phyloP scores from a whole-genome alignment of 352 stramenopile species.

The Phytophthora pisi region DNA sequence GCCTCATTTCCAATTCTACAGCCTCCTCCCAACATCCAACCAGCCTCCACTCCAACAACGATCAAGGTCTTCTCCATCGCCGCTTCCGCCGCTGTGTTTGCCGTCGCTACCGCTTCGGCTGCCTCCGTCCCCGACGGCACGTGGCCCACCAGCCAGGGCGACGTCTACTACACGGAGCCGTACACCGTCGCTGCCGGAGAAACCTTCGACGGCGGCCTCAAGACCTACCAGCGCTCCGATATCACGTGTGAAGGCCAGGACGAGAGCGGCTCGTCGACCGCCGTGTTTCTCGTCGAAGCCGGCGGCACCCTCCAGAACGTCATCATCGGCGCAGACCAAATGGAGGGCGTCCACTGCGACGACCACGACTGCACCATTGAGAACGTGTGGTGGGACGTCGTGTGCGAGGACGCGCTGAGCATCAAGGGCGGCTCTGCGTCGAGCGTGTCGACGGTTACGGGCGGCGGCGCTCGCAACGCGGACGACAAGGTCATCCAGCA shows the following conservation, averaged over 20 bases:
- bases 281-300: constrained; percentile 49
- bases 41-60: constrained; percentile 2
- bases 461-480: constrained; percentile 44
- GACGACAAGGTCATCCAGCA: constrained; percentile 64
- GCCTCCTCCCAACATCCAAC: too few relatives aligned
- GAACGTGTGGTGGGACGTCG: constrained; percentile 62
- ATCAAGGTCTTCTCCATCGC: constrained; percentile 21
- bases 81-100: neutral
- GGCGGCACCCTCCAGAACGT: constrained; percentile 55
- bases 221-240: constrained; percentile 63
- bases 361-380: constrained; percentile 49
- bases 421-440: constrained; percentile 46
- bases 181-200: constrained; percentile 46
- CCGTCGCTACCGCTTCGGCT: constrained; percentile 7
- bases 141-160: constrained; percentile 27
- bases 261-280: constrained; percentile 31
- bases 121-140: constrained; percentile 31
- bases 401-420: constrained; percentile 51
- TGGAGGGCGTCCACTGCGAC: constrained; percentile 54
- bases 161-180: constrained; percentile 29
- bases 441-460: constrained; percentile 39
- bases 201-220: constrained; percentile 55
- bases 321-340: constrained; percentile 56
- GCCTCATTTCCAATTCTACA: too few relatives aligned
- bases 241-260: constrained; percentile 44